Base-by-base conservation (phyloP, 2,329 filamentous ascomycete genomes). In the Phaeosphaeriaceae sp. region DNA sequence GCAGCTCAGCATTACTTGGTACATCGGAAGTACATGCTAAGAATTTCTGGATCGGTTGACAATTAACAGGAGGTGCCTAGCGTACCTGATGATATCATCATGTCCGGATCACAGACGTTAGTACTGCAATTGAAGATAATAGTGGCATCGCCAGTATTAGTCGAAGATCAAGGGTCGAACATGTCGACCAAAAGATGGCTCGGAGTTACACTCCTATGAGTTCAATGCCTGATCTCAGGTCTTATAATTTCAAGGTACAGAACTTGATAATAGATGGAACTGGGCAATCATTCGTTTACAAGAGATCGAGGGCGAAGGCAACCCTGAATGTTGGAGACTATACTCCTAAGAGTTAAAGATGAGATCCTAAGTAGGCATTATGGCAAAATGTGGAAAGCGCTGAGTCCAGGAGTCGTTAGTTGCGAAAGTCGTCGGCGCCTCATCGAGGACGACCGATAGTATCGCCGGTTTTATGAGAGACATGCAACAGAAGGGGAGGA, bases 401-500 rank as follows among this genome's bases (percentile, higher is more conserved):
- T n/a, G n/a, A n/a, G n/a, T n/a, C n/a, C n/a, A 21, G 21, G 26
- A 13, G 17, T 1, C 12, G 39, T 48, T 42, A 48, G 26, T 38
- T 13, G 29, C 18, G 34, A 5, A 20, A 17, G 26, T 21, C 7
- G n/a, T 13, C 16, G 48, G 42, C 42, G 48, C 26, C 42, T 50
- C 42, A 46, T 50, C 38, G 42, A 50, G 42, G 16, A 32, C 48
- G 42, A 50, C 48, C 48, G 6, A n/a, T 16, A 12, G 15, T 17
- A 28, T 29, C 20, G 15, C 33, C 9, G 7, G 3, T 8, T 4
- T 3, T 37, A n/a, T 17, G 21, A 37, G 23, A 12, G 18, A 30
- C 8, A 33, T 34, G 9, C n/a, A 12, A 28, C 28, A 17, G 41
- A 5, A 21, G n/a, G n/a, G n/a, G n/a, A n/a, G n/a, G n/a, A n/a